These are phyloP conservation scores for Globisporangium cylindrosporum DNA, from an alignment of 352 stramenopile species.

Conservation along the genomic window DNA sequence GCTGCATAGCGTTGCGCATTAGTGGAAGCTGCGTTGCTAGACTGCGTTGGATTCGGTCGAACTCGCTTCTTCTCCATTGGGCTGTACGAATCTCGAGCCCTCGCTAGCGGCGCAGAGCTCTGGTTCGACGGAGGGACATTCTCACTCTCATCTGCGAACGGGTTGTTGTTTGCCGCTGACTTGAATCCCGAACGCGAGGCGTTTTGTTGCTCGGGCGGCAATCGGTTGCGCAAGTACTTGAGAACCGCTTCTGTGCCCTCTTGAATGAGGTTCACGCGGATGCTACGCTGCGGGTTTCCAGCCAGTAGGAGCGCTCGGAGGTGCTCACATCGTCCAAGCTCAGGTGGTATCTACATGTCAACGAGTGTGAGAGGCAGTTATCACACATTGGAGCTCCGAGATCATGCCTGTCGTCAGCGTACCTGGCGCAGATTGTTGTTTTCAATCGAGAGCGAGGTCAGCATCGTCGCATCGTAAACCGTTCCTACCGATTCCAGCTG, in stretches of 20 bases:
- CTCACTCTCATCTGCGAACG: slow-evolving; percentile 1
- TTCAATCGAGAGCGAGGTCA: slow-evolving; percentile 75
- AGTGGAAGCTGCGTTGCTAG: background rate
- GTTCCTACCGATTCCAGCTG: slow-evolving; percentile 61
- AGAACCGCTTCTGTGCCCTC: slow-evolving; percentile 70
- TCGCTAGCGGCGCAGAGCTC: background rate
- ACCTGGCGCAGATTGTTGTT: slow-evolving; percentile 84
- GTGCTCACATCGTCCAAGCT: slow-evolving; percentile 55
- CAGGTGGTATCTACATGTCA: slow-evolving; percentile 51
- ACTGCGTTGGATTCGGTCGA: slow-evolving; percentile 24
- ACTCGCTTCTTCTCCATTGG: slow-evolving; percentile 30
- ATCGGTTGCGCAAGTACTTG: slow-evolving; percentile 63
- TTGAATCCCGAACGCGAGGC: background rate
- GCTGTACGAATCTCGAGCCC: slow-evolving; percentile 4
- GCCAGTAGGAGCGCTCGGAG: slow-evolving; percentile 58
- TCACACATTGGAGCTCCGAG: too few species aligned
- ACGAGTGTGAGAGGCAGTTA: background rate
- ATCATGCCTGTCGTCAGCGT: background rate
- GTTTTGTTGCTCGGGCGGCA: slow-evolving; percentile 29
- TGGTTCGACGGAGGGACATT: slow-evolving; percentile 23
- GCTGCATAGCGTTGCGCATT: background rate
- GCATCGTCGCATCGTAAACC: slow-evolving; percentile 50
- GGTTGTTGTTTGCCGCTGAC: background rate
- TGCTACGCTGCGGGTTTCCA: slow-evolving; percentile 76
- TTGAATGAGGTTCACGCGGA: slow-evolving; percentile 64